Evolutionary conservation across 2,329 filamentous ascomycete genomes (phyloP).

Genomic region (Geosmithia putterillii): DNA sequence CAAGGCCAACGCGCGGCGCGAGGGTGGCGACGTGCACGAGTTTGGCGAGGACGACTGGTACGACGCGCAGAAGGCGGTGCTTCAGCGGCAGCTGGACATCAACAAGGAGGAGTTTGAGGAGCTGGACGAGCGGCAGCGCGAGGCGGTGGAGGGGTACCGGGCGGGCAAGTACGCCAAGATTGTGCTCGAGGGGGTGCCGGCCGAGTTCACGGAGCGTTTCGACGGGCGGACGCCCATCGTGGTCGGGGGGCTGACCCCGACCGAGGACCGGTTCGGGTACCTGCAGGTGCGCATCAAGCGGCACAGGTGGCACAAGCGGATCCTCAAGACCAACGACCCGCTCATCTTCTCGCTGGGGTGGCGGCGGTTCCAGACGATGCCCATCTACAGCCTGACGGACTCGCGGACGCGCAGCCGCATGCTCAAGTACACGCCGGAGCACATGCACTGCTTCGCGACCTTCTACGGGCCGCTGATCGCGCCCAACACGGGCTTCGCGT

Average conservation of each 20-base stretch:
- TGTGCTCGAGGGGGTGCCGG: slow-evolving; percentile 77
- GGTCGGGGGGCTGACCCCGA: slow-evolving; percentile 81
- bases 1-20: slow-evolving; percentile 63
- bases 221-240: slow-evolving; percentile 73
- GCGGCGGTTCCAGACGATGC: slow-evolving; percentile 86
- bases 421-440: slow-evolving; percentile 98
- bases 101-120: slow-evolving; percentile 87
- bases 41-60: slow-evolving; percentile 99
- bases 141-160: slow-evolving; percentile 77
- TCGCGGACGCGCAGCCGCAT: slow-evolving; percentile 89
- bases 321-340: slow-evolving; percentile 94
- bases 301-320: slow-evolving; percentile 98
- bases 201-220: slow-evolving; percentile 79
- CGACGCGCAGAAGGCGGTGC: slow-evolving; percentile 84
- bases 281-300: slow-evolving; percentile 94
- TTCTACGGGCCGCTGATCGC: slow-evolving; percentile 93
- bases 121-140: slow-evolving; percentile 72
- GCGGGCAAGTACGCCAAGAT: slow-evolving; percentile 91
- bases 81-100: slow-evolving; percentile 94
- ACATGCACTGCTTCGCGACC: slow-evolving; percentile 97
- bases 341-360: slow-evolving; percentile 95
- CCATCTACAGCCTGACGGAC: slow-evolving; percentile 91
- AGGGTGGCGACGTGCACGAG: slow-evolving; percentile 58
- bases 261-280: slow-evolving; percentile 91
- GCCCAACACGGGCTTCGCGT: slow-evolving; percentile 91